Conservation (phyloP, 2,329 filamentous ascomycete genomes). For the Penicillium sp. region DNA sequence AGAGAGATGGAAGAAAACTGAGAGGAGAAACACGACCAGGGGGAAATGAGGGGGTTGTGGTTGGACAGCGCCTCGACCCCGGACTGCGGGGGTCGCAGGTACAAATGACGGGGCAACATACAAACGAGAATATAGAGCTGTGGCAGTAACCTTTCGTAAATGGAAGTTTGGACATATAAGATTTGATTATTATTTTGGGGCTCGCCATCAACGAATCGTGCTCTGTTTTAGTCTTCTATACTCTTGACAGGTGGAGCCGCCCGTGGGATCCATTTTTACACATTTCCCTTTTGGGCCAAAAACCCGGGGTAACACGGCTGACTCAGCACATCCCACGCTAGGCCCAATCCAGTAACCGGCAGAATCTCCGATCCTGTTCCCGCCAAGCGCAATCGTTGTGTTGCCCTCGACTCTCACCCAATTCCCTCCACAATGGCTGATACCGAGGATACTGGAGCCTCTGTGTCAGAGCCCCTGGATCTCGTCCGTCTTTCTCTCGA, state of each 20-base stretch:
- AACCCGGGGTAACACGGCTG: conserved; percentile 19
- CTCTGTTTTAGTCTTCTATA: background rate
- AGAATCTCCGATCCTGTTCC: conserved; percentile 18
- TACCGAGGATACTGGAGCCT: conserved; percentile 62
- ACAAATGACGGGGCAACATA: background rate
- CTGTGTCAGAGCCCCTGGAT: conserved; percentile 87
- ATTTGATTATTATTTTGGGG: too few species aligned
- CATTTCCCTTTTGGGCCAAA: background rate
- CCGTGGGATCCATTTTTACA: background rate
- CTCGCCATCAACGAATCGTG: too few species aligned
- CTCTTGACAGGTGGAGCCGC: too few species aligned
- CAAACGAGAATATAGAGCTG: too few species aligned
- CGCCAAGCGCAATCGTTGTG: background rate
- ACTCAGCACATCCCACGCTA: conserved; percentile 16
- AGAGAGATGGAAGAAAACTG: background rate
- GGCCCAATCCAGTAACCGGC: conserved; percentile 11
- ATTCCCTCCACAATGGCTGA: conserved; percentile 64
- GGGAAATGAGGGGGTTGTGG: conserved; percentile 12
- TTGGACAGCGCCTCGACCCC: conserved; percentile 13
- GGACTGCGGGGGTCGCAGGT: conserved; percentile 11
- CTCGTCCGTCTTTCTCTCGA: conserved; percentile 90
- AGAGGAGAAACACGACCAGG: conserved; percentile 1
- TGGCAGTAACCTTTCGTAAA: too few species aligned
- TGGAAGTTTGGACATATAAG: too few species aligned
- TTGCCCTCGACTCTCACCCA: background rate